phyloP scores from a whole-genome alignment of 2,329 filamentous ascomycete species.

The Didymella exigua region DNA sequence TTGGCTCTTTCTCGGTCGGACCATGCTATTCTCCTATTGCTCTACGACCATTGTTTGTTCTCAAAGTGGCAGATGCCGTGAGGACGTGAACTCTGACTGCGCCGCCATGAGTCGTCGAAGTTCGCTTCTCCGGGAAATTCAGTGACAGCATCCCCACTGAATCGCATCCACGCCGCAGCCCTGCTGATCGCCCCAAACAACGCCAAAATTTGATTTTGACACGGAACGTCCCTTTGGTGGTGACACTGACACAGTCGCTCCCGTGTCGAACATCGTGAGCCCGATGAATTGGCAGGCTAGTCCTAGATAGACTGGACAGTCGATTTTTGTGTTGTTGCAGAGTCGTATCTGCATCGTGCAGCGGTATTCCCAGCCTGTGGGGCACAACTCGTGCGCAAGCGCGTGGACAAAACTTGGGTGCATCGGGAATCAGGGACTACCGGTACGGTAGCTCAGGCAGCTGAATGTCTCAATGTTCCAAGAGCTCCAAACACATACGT shows the following conservation, averaged over 20 bases:
- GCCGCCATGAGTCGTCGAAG: not conserved
- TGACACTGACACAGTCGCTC: not conserved
- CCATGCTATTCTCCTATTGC: not conserved
- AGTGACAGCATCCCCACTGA: not conserved
- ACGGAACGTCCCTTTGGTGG: slow-evolving; percentile 2
- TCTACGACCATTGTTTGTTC: not conserved
- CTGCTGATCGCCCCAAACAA: slow-evolving; percentile 1
- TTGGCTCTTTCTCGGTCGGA: not conserved
- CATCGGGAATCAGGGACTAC: slow-evolving; percentile 1
- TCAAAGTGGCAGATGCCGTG: not conserved
- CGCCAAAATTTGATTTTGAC: slow-evolving; percentile 5
- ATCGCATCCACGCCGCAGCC: not conserved
- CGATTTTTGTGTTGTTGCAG: not conserved
- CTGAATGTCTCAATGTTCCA: slow-evolving; percentile 1
- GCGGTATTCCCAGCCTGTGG: slow-evolving; percentile 3
- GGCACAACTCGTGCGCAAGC: slow-evolving; percentile 3
- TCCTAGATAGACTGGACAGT: not conserved
- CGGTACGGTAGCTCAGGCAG: slow-evolving; percentile 3
- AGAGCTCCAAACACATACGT: not conserved
- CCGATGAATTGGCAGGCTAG: slow-evolving; percentile 7
- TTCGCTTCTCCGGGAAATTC: not conserved
- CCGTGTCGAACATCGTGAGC: not conserved
- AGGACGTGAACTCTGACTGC: not conserved
- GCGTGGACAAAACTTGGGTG: slow-evolving; percentile 5
- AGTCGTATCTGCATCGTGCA: slow-evolving; percentile 6